Percentiles rank a stretch among this genome's conserved stretches.
Conservation (phyloP, 768 basidiomycete genomes). For the Lentinula edodes region DNA sequence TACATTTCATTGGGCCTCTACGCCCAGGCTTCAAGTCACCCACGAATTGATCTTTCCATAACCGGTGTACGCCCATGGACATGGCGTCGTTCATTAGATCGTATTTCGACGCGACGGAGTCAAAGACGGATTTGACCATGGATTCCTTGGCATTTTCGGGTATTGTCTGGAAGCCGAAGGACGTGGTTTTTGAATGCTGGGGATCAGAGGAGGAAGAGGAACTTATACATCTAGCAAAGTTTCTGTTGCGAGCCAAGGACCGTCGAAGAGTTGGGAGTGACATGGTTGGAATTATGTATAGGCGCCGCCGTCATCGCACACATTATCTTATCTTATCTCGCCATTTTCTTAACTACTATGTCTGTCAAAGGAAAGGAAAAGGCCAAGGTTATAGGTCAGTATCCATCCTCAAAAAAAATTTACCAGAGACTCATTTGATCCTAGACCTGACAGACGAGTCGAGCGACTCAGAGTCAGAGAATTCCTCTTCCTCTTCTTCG, state of each 20-base stretch:
- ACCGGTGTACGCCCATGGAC: slow-evolving; percentile 89
- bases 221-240: slow-evolving; percentile 12
- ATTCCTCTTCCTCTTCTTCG: slow-evolving; percentile 25
- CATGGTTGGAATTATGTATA: background rate
- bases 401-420: background rate
- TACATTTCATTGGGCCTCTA: slow-evolving; percentile 69
- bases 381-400: slow-evolving; percentile 32
- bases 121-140: slow-evolving; percentile 90
- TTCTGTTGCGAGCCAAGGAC: slow-evolving; percentile 10
- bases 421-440: background rate
- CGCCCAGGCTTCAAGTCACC: slow-evolving; percentile 69
- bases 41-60: slow-evolving; percentile 96
- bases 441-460: slow-evolving; percentile 12
- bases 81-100: slow-evolving; percentile 99
- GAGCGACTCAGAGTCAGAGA: slow-evolving; percentile 25
- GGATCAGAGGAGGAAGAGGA: slow-evolving; percentile 5
- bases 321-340: background rate
- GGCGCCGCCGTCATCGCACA: background rate
- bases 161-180: slow-evolving; percentile 91
- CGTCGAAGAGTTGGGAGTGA: slow-evolving; percentile 10
- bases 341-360: background rate
- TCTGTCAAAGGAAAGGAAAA: slow-evolving; percentile 36
- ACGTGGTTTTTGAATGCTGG: slow-evolving; percentile 47
- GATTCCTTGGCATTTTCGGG: slow-evolving; percentile 84
- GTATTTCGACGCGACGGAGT: slow-evolving; percentile 92